Evolutionary conservation across 306 rosid species (phyloP).

Genomic region (Adenanthera pavonina): DNA sequence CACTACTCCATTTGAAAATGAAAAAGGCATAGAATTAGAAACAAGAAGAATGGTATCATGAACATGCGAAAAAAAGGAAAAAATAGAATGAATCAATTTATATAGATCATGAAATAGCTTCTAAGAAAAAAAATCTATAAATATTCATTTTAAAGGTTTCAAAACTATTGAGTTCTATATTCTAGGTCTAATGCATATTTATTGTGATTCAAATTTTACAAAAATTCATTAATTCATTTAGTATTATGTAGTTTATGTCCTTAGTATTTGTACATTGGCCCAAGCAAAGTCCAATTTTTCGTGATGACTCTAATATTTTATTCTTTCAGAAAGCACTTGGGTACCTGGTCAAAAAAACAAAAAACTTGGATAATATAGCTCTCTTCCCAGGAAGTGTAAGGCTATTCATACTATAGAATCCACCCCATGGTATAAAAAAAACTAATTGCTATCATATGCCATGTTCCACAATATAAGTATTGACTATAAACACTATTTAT

Average conservation of each 20-base stretch:
- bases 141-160: too few species aligned
- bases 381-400: not conserved
- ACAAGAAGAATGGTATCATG: slow-evolving; percentile 77
- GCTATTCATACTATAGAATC: not conserved
- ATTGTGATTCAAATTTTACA: not conserved
- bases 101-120: too few species aligned
- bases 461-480: not conserved
- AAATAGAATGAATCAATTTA: too few species aligned
- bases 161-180: not conserved
- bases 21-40: slow-evolving; percentile 59
- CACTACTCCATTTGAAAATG: slow-evolving; percentile 50
- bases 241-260: not conserved
- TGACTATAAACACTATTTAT: not conserved
- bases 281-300: too few species aligned
- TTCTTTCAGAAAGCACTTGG: too few species aligned
- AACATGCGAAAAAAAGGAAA: slow-evolving; percentile 42
- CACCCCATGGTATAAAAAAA: not conserved
- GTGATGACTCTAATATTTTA: not conserved
- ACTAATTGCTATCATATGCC: too few species aligned
- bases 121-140: too few species aligned
- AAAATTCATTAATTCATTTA: not conserved
- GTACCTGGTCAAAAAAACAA: too few species aligned
- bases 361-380: not conserved
- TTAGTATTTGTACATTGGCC: not conserved
- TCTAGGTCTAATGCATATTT: not conserved